These are phyloP conservation scores for Lyophyllum shimeji DNA, from an alignment of 768 basidiomycete genomes.

Conservation along the genomic window DNA sequence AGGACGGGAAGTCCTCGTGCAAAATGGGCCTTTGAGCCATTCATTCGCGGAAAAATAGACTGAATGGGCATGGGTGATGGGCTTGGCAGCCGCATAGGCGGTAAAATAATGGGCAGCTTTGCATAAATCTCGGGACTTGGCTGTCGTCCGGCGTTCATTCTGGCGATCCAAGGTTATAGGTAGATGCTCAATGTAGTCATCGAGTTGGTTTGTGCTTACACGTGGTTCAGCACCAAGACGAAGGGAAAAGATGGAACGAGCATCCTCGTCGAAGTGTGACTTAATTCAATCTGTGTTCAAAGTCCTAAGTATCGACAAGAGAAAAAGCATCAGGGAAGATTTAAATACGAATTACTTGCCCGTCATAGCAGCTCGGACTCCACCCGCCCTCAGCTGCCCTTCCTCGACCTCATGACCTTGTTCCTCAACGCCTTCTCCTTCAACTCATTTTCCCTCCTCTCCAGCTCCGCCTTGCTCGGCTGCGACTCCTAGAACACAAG, in stretches of 20 bases:
- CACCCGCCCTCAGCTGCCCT: constrained; percentile 26
- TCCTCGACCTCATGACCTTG: constrained; percentile 75
- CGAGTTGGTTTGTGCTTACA: background rate
- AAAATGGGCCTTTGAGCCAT: background rate
- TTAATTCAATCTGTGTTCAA: constrained; percentile 12
- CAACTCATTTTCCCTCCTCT: constrained; percentile 72
- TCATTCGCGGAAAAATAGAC: constrained; percentile 4
- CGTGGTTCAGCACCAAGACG: no score
- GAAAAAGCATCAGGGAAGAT: constrained; percentile 4
- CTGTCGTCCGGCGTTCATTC: constrained; percentile 2
- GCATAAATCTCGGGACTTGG: constrained; percentile 5
- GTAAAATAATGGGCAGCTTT: constrained; percentile 1
- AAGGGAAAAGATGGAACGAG: no score
- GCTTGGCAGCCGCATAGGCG: background rate
- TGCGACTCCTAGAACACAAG: constrained; percentile 19
- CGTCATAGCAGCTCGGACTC: background rate
- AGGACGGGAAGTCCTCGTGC: background rate
- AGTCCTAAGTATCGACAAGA: constrained; percentile 15
- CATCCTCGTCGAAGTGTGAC: constrained; percentile 3
- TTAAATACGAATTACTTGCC: constrained; percentile 13
- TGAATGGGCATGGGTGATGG: background rate
- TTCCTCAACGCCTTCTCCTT: constrained; percentile 82
- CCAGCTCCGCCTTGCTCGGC: constrained; percentile 45
- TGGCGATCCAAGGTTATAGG: background rate
- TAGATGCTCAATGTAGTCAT: background rate